Evolutionary conservation across 108 stramenopile species (phyloP).

Genomic region (Cylindrotheca closterium): DNA sequence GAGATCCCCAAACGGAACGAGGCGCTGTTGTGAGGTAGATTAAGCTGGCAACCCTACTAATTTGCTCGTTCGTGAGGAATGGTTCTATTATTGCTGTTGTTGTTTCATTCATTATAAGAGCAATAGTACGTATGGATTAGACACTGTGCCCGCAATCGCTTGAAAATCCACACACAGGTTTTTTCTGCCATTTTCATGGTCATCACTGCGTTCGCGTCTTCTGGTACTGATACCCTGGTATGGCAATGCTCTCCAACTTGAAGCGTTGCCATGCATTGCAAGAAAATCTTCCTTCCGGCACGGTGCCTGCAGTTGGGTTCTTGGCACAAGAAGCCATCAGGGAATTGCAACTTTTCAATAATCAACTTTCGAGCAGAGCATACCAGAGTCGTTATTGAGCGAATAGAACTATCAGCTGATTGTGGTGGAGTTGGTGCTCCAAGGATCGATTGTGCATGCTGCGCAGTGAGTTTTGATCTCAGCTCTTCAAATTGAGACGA

Average conservation of each 20-base stretch:
- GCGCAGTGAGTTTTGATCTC: conserved; percentile 22
- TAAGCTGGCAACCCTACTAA: too few relatives aligned
- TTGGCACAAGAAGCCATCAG: neutral
- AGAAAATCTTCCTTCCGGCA: conserved; percentile 35
- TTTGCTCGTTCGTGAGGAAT: too few relatives aligned
- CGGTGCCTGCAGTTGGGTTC: conserved; percentile 30
- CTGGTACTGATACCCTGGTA: too few relatives aligned
- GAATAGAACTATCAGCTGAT: conserved; percentile 28
- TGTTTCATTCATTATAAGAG: too few relatives aligned
- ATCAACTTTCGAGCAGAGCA: conserved; percentile 22
- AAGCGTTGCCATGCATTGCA: conserved; percentile 31
- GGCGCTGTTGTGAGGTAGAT: too few relatives aligned
- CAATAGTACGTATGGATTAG: too few relatives aligned
- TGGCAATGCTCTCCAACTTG: conserved; percentile 19
- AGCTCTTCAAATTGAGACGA: neutral
- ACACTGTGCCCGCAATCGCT: too few relatives aligned
- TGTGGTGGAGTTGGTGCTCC: conserved; percentile 19
- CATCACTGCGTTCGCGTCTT: too few relatives aligned
- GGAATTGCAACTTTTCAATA: conserved; percentile 24
- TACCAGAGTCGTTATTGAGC: conserved; percentile 24
- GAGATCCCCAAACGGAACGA: too few relatives aligned
- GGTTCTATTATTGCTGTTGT: too few relatives aligned
- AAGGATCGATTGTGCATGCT: conserved; percentile 22
- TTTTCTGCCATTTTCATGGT: too few relatives aligned
- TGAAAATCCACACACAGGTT: too few relatives aligned